Percentiles rank a stretch among this genome's conserved stretches.
Conservation (phyloP, 2,329 filamentous ascomycete species). For the Proliferodiscus dingleyae region DNA sequence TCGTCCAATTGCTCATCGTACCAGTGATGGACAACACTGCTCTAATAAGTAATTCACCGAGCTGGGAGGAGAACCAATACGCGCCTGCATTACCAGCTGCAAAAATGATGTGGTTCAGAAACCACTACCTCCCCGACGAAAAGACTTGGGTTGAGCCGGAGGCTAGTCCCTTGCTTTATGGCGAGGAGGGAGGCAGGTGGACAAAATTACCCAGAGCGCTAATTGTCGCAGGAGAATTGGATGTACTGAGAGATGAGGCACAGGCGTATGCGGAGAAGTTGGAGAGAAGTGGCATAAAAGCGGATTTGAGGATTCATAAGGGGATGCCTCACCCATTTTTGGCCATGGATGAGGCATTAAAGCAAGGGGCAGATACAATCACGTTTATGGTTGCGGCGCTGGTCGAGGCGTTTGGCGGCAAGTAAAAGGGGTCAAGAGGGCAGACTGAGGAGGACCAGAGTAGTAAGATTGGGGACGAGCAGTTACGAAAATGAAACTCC, state of each 20-base stretch:
- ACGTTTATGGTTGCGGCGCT: constrained; percentile 31
- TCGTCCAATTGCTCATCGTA: constrained; percentile 49
- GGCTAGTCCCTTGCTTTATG: constrained; percentile 49
- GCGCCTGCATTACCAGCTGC: constrained; percentile 47
- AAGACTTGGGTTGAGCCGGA: constrained; percentile 44
- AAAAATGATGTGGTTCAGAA: constrained; percentile 59
- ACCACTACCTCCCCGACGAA: constrained; percentile 48
- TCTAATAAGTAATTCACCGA: constrained; percentile 37
- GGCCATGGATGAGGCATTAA: constrained; percentile 51
- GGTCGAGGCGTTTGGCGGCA: constrained; percentile 17
- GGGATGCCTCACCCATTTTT: constrained; percentile 55
- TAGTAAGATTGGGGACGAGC: not conserved
- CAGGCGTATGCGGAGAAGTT: constrained; percentile 47
- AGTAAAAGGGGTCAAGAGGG: not conserved
- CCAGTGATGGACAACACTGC: constrained; percentile 56
- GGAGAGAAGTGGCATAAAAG: constrained; percentile 40
- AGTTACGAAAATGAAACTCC: too few relatives aligned
- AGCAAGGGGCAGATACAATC: constrained; percentile 47
- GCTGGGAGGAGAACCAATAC: constrained; percentile 47
- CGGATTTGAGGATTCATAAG: constrained; percentile 45
- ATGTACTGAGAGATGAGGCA: constrained; percentile 52
- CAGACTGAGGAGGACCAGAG: not conserved
- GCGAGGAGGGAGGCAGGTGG: constrained; percentile 38
- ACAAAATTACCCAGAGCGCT: constrained; percentile 44
- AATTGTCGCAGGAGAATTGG: constrained; percentile 50